These are phyloP conservation scores for Aspergillus pseudoviridinutans DNA, from an alignment of 2,329 filamentous ascomycete genomes.

Conservation along the genomic window DNA sequence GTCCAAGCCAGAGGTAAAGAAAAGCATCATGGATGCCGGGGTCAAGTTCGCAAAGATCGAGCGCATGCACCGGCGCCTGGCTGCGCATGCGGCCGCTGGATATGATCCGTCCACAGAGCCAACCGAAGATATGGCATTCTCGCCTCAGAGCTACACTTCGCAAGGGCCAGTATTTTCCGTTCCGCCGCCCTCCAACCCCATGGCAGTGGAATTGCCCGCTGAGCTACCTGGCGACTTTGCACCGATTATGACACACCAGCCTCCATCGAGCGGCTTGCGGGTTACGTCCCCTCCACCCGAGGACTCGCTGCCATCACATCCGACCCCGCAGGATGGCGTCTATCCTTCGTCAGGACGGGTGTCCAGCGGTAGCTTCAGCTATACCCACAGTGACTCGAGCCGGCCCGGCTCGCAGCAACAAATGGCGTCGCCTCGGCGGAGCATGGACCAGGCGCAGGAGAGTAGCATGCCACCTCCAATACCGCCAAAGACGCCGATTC, in stretches of 20 bases:
- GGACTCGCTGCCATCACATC: constrained; percentile 26
- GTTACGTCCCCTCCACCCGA: constrained; percentile 26
- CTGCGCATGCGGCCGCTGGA: constrained; percentile 43
- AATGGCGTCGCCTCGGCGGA: constrained; percentile 30
- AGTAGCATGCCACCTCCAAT: constrained; percentile 58
- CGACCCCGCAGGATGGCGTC: constrained; percentile 25
- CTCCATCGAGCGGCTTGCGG: constrained; percentile 12
- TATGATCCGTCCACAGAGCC: constrained; percentile 26
- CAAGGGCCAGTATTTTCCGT: constrained; percentile 23
- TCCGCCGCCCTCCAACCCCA: constrained; percentile 42
- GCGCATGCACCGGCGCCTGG: constrained; percentile 66
- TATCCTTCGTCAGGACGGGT: constrained; percentile 21
- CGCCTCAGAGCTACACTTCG: constrained; percentile 9
- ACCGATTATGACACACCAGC: constrained; percentile 21
- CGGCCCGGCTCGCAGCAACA: constrained; percentile 25
- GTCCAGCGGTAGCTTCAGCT: constrained; percentile 23
- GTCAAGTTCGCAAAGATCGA: constrained; percentile 80
- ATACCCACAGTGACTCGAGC: constrained; percentile 35
- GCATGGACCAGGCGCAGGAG: constrained; percentile 29
- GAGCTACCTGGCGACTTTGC: constrained; percentile 43
- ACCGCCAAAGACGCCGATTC: constrained; percentile 73
- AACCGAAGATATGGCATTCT: constrained; percentile 23
- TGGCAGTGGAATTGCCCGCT: constrained; percentile 58
- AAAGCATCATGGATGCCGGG: constrained; percentile 71
- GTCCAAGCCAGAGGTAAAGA: constrained; percentile 66